Percentiles rank a stretch among this genome's conserved stretches.
These are phyloP conservation scores for Globisporangium radiosum DNA, from an alignment of 352 stramenopile genomes.

Conservation along the genomic window DNA sequence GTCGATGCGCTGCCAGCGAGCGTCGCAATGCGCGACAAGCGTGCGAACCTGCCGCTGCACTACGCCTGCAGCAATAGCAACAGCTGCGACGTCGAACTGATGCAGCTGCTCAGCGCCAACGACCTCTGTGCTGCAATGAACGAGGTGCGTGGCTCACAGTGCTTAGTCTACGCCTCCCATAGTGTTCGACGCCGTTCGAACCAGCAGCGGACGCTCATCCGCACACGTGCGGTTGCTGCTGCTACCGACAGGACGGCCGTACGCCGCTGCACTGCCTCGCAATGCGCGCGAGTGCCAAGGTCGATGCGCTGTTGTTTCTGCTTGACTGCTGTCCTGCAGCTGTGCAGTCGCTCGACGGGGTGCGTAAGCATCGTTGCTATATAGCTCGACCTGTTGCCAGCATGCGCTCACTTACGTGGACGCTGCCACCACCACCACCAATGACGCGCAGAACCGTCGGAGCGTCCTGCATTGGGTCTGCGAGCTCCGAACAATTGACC, in stretches of 20 bases:
- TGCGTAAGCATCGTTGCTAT: conserved; percentile 4
- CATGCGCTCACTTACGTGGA: no score
- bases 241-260: conserved; percentile 19
- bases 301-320: conserved; percentile 27
- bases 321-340: conserved; percentile 26
- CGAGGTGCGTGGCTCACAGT: conserved; percentile 12
- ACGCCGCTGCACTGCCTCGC: conserved; percentile 47
- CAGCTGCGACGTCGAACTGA: conserved; percentile 32
- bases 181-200: no score
- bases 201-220: not conserved
- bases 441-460: conserved; percentile 25
- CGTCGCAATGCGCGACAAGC: conserved; percentile 32
- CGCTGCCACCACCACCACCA: no score
- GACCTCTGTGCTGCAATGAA: conserved; percentile 36
- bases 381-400: no score
- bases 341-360: conserved; percentile 27
- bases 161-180: no score
- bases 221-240: not conserved
- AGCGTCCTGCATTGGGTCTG: conserved; percentile 56
- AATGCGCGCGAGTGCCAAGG: conserved; percentile 19
- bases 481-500: conserved; percentile 23
- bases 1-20: conserved; percentile 25
- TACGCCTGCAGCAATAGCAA: conserved; percentile 24
- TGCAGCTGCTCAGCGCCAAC: conserved; percentile 25
- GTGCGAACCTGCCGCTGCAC: conserved; percentile 41